phyloP scores from a whole-genome alignment of 306 rosid genomes.

The Carpinus viminea region DNA sequence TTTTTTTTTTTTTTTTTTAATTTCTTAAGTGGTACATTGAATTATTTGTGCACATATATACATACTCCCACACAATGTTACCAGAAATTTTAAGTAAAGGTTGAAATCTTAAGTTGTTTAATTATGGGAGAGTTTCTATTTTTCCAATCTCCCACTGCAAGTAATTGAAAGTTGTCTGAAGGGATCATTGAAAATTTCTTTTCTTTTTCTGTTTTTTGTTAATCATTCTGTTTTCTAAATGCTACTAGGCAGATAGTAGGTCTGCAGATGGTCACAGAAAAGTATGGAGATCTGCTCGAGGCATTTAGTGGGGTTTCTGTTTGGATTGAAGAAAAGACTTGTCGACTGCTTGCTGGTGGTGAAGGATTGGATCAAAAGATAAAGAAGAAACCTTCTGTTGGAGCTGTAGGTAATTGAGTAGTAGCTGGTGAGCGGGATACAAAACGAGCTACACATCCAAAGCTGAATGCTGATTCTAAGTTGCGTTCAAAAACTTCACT shows the following conservation, averaged over 20 bases:
- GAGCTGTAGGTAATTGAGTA: conserved; percentile 68
- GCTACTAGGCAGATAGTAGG: conserved; percentile 66
- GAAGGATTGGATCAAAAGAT: conserved; percentile 84
- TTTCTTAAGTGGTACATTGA: background rate
- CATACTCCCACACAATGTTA: background rate
- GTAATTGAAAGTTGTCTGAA: conserved; percentile 13
- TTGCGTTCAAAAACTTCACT: conserved; percentile 28
- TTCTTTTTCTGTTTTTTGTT: conserved; percentile 6
- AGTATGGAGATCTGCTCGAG: conserved; percentile 61
- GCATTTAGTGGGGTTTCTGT: conserved; percentile 49
- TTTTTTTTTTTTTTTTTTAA: no score
- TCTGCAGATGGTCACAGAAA: conserved; percentile 55
- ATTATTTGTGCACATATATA: background rate
- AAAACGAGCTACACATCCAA: conserved; percentile 52
- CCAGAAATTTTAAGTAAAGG: conserved; percentile 7
- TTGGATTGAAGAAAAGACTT: conserved; percentile 83
- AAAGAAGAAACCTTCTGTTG: conserved; percentile 85
- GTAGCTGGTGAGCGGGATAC: conserved; percentile 57
- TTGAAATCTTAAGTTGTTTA: conserved; percentile 14
- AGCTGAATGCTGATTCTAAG: conserved; percentile 60
- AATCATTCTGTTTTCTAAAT: conserved; percentile 34
- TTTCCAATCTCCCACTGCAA: conserved; percentile 21
- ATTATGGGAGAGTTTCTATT: background rate
- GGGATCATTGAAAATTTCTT: conserved; percentile 23
- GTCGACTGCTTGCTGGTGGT: conserved; percentile 81